Percentiles rank a stretch among this genome's conserved stretches.
phyloP scores from a whole-genome alignment of 2,329 filamentous ascomycete genomes.

The Neofusicoccum parvum region DNA sequence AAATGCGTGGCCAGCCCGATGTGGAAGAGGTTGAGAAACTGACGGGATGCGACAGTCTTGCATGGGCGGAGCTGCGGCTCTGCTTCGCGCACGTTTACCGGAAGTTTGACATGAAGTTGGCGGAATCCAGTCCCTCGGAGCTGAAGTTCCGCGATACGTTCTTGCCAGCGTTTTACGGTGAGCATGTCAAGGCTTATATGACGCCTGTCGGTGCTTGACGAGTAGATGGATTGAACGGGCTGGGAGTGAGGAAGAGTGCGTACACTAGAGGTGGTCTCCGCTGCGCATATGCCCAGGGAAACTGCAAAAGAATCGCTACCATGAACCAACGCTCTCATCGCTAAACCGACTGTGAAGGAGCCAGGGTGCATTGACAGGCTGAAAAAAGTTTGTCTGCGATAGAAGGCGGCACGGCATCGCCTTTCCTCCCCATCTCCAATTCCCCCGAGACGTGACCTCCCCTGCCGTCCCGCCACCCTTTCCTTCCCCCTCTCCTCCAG shows the following conservation, averaged over 20 bases:
- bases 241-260: neutral
- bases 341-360: no score
- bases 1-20: no score
- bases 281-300: neutral
- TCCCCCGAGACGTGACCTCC: no score
- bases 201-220: slow-evolving; percentile 7
- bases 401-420: no score
- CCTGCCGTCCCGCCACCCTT: no score
- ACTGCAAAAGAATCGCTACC: no score
- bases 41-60: slow-evolving; percentile 20
- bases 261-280: neutral
- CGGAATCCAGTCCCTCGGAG: slow-evolving; percentile 20
- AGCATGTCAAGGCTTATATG: slow-evolving; percentile 28
- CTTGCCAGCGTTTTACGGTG: slow-evolving; percentile 28
- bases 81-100: slow-evolving; percentile 21
- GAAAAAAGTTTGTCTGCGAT: no score
- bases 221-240: neutral
- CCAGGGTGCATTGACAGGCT: no score
- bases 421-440: no score
- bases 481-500: no score
- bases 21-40: neutral
- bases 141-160: slow-evolving; percentile 30
- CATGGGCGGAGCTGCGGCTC: slow-evolving; percentile 26
- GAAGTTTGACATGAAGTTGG: slow-evolving; percentile 19
- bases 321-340: no score